phyloP scores from a whole-genome alignment of 306 rosid species.

The Vigna hirtella region DNA sequence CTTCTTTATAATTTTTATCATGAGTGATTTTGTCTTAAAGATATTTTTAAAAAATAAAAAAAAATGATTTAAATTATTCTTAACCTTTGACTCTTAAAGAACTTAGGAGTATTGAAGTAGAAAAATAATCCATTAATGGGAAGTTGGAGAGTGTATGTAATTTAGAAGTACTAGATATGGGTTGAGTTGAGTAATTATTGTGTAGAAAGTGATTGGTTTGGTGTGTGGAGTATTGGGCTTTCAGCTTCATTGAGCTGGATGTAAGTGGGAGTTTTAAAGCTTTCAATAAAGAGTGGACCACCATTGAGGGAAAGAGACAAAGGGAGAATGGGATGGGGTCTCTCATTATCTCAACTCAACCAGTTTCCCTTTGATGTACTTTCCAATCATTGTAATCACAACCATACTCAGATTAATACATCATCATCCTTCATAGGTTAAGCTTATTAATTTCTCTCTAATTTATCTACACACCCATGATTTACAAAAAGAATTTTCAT shows the following conservation, averaged over 20 bases:
- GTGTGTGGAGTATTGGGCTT: slow-evolving; percentile 43
- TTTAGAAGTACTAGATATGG: background rate
- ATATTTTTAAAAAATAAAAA: too few relatives aligned
- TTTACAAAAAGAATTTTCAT: too few relatives aligned
- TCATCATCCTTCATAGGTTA: background rate
- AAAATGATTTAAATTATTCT: too few relatives aligned
- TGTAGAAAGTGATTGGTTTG: slow-evolving; percentile 34
- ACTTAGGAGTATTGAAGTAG: too few relatives aligned
- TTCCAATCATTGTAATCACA: slow-evolving; percentile 26
- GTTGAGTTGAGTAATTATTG: slow-evolving; percentile 43
- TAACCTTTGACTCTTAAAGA: too few relatives aligned
- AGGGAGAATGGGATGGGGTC: background rate
- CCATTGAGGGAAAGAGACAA: slow-evolving; percentile 6
- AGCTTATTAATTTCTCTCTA: background rate
- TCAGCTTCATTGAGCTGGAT: slow-evolving; percentile 67
- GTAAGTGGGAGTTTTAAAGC: slow-evolving; percentile 49
- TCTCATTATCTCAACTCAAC: background rate
- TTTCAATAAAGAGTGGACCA: slow-evolving; percentile 33
- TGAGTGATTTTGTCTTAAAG: too few relatives aligned
- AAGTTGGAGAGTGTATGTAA: too few relatives aligned
- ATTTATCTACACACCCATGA: too few relatives aligned
- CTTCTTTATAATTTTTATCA: too few relatives aligned
- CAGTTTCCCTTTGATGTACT: background rate
- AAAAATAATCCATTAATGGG: too few relatives aligned
- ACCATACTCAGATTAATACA: background rate